These are phyloP conservation scores for Xylariales sp. DNA, from an alignment of 2,329 filamentous ascomycete species.

Conservation along the genomic window DNA sequence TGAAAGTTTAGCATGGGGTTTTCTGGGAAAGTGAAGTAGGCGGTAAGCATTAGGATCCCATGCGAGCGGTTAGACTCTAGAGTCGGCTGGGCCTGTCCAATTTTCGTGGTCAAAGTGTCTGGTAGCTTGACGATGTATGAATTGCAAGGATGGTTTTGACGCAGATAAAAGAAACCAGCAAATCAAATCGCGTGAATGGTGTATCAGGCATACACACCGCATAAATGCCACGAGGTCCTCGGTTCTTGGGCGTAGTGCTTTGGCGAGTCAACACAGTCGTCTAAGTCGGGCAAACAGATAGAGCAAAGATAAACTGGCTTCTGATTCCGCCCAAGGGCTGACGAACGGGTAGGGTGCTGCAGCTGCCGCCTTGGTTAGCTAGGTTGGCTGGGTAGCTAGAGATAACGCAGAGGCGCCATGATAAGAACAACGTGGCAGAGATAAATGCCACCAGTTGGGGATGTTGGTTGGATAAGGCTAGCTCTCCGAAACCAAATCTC, in stretches of 20 bases:
- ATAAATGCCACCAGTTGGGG: no score
- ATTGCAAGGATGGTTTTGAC: no score
- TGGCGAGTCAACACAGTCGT: conserved; percentile 1
- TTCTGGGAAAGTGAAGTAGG: no score
- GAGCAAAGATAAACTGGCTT: no score
- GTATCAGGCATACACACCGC: conserved; percentile 15
- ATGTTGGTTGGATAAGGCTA: no score
- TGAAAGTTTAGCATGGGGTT: conserved; percentile 16
- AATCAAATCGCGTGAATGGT: conserved; percentile 6
- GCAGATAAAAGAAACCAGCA: conserved; percentile 2
- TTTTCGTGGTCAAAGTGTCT: background rate
- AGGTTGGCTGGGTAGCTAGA: background rate
- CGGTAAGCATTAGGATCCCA: no score
- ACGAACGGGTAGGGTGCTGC: conserved; percentile 1
- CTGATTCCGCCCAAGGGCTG: no score
- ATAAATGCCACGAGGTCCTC: conserved; percentile 16
- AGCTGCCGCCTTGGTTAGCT: conserved; percentile 1
- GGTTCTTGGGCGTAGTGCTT: background rate
- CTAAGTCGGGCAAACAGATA: no score
- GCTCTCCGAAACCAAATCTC: no score
- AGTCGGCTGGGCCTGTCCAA: no score
- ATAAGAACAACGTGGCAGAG: conserved; percentile 4
- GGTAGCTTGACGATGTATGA: conserved; percentile 3
- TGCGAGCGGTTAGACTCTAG: no score
- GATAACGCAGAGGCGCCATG: conserved; percentile 2